A percentile compares a stretch with the other conserved stretches of the same genome.
phyloP scores from a whole-genome alignment of 129 eudicot species.

The Artemisia annua region DNA sequence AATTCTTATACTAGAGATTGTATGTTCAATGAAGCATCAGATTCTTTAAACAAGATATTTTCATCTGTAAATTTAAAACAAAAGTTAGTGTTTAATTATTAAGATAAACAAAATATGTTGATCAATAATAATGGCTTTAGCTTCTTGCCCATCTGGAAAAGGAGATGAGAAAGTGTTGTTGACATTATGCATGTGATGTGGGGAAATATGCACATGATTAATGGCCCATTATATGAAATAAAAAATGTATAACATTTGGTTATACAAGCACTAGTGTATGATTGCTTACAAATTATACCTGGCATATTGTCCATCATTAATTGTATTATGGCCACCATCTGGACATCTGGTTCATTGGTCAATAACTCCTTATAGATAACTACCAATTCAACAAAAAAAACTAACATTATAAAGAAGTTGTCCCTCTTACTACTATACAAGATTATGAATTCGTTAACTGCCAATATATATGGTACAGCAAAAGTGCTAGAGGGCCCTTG shows the following conservation, averaged over 20 bases:
- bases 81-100: too few relatives aligned
- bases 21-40: too few relatives aligned
- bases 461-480: too few relatives aligned
- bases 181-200: conserved; percentile 29
- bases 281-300: conserved; percentile 16
- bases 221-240: conserved; percentile 10
- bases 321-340: neutral
- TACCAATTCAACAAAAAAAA: neutral
- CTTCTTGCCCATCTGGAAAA: conserved; percentile 4
- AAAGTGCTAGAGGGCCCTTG: too few relatives aligned
- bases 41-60: too few relatives aligned
- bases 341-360: too few relatives aligned
- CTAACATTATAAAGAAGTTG: neutral
- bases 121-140: neutral
- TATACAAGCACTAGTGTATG: conserved; percentile 5
- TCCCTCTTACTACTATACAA: too few relatives aligned
- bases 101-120: neutral
- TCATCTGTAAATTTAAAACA: too few relatives aligned
- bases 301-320: conserved; percentile 6
- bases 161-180: conserved; percentile 11
- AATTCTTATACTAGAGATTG: too few relatives aligned
- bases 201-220: conserved; percentile 25
- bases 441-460: too few relatives aligned
- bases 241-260: conserved; percentile 14
- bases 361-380: neutral